Base-by-base conservation (phyloP, 345 rosid species). In the Sonneratia caseolaris region DNA sequence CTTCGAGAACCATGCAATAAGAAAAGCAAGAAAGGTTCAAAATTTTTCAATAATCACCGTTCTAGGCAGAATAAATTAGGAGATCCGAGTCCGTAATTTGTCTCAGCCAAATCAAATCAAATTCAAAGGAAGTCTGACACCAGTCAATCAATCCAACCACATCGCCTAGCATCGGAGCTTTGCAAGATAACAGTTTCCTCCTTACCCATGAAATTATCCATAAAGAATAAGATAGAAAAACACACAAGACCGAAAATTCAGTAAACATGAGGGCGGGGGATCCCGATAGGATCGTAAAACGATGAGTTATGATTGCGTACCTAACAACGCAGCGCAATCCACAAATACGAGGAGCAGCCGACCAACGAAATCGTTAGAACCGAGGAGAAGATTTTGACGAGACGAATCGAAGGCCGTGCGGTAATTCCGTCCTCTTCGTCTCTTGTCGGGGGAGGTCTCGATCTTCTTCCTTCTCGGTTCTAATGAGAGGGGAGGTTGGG, bases 321-420 rank as follows among this genome's bases (percentile, higher is more conserved):
- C 64, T 21, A 22, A 22, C 64, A 57, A n/a, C 64, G 21, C n/a
- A 53, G 59, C 59, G 59, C 8, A 18, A 18, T 18, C 59, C 15
- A 19, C 22, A 19, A 22, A n/a, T 57, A 22, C 32, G 32, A 57
- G 64, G 64, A 57, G 32, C 64, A 57, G 8, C 4, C 2, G 35
- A 57, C 64, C 64, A 7, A 57, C 64, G 35, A 22, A 57, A 57
- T 22, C 59, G 64, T 57, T 35, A 10, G n/a, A 57, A 22, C 22
- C 64, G 64, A 22, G 35, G 64, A n/a, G n/a, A 57, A 5, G 11
- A 8, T 22, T 22, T 9, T 10, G 64, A 57, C 32, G 64, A 57
- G 64, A 57, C 64, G 59, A 57, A 57, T 57, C 64, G 64, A 57
- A n/a, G 32, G 64, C n/a, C 64, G 64, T 4, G 64, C 13, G 24